Evolutionary conservation across 2,329 filamentous ascomycete genomes (phyloP).

Genomic region (Sarocladium strictum): DNA sequence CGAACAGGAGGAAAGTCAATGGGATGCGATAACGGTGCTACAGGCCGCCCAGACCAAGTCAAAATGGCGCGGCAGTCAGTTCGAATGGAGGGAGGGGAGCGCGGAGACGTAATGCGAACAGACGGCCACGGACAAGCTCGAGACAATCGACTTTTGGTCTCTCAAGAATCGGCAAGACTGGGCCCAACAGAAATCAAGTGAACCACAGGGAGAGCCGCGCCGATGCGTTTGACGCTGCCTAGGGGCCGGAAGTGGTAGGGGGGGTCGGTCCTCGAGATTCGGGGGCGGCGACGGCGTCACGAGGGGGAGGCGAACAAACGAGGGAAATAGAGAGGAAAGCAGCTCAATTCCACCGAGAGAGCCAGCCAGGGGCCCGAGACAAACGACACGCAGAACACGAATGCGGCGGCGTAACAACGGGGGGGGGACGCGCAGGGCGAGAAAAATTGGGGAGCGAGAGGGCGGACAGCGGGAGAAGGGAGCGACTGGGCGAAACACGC

Average conservation of each 20-base stretch:
- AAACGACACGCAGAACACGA: constrained; percentile 6
- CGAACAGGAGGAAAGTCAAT: background rate
- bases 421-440: constrained; percentile 7
- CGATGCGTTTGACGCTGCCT: constrained; percentile 8
- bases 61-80: constrained; percentile 4
- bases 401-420: constrained; percentile 8
- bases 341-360: constrained; percentile 5
- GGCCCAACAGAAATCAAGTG: background rate
- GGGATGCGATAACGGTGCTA: constrained; percentile 6
- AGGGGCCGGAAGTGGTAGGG: constrained; percentile 8
- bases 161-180: background rate
- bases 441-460: constrained; percentile 8
- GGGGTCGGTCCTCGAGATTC: constrained; percentile 8
- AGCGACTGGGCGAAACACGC: background rate
- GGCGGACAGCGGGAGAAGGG: background rate
- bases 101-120: constrained; percentile 4
- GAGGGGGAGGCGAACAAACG: constrained; percentile 6
- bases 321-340: constrained; percentile 3
- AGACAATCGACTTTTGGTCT: background rate
- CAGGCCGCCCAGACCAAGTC: constrained; percentile 8
- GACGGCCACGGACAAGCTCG: background rate
- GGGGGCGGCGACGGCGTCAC: constrained; percentile 9
- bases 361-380: constrained; percentile 9
- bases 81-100: background rate
- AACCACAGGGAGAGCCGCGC: constrained; percentile 5